Conservation (phyloP, 306 rosid genomes). For the Glycyrrhiza uralensis region DNA sequence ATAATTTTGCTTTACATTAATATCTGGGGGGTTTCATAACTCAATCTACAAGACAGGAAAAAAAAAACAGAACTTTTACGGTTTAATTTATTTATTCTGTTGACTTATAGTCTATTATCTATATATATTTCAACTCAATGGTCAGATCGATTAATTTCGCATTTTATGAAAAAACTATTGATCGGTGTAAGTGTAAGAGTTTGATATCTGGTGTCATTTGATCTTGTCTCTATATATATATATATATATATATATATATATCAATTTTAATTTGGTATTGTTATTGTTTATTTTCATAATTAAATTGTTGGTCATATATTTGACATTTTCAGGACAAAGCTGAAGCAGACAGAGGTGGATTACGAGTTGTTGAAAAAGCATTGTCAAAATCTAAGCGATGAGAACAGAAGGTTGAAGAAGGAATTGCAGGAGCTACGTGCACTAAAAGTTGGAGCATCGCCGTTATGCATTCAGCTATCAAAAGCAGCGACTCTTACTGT, state of each 20-base stretch:
- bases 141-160: too few relatives aligned
- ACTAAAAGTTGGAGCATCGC: slow-evolving; percentile 33
- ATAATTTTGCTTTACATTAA: background rate
- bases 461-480: slow-evolving; percentile 37
- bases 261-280: background rate
- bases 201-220: too few relatives aligned
- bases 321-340: slow-evolving; percentile 56
- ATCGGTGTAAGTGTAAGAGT: too few relatives aligned
- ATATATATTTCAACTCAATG: too few relatives aligned
- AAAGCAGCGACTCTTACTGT: slow-evolving; percentile 34
- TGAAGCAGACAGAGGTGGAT: slow-evolving; percentile 84
- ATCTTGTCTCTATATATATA: too few relatives aligned
- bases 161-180: too few relatives aligned
- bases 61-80: background rate
- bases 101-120: too few relatives aligned
- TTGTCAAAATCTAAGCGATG: slow-evolving; percentile 58
- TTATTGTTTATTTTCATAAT: background rate
- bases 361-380: slow-evolving; percentile 67
- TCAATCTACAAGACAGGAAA: background rate
- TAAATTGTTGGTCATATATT: background rate
- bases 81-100: background rate
- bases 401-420: slow-evolving; percentile 70
- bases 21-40: background rate
- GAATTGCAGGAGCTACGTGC: slow-evolving; percentile 64
- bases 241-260: background rate